These are phyloP conservation scores for Gentiana straminea DNA, from an alignment of 257 asterid genomes.

Conservation along the genomic window DNA sequence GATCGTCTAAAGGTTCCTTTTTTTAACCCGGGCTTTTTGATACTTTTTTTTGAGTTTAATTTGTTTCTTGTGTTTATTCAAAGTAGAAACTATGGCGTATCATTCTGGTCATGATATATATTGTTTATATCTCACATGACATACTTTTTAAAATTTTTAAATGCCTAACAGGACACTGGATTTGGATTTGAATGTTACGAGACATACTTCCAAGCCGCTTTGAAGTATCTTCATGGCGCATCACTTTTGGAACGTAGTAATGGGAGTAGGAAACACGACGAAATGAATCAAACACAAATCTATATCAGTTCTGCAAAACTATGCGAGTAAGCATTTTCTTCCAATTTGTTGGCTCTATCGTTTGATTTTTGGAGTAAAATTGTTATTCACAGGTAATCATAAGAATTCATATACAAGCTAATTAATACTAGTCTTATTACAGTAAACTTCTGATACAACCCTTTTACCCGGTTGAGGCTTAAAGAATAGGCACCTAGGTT, in stretches of 20 bases:
- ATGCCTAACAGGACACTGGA: constrained; percentile 56
- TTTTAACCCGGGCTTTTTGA: neutral
- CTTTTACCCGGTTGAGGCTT: too few species aligned
- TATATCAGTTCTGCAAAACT: constrained; percentile 64
- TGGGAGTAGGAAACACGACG: constrained; percentile 41
- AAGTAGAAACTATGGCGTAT: too few species aligned
- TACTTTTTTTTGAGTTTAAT: neutral
- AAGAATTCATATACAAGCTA: too few species aligned
- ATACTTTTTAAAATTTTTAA: constrained; percentile 12
- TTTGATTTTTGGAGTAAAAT: neutral
- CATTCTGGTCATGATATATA: constrained; percentile 1
- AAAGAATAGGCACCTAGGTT: too few species aligned
- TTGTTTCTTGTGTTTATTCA: neutral
- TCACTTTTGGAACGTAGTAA: constrained; percentile 55
- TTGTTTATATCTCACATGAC: neutral
- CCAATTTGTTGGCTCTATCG: neutral
- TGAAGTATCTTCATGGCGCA: constrained; percentile 80
- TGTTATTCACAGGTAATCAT: neutral
- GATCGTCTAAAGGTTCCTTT: constrained; percentile 62
- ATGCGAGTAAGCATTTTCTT: constrained; percentile 54
- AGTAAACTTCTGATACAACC: too few species aligned
- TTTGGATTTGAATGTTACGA: constrained; percentile 63
- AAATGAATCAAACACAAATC: constrained; percentile 53
- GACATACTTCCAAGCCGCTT: constrained; percentile 67
- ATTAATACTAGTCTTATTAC: too few species aligned